phyloP scores from a whole-genome alignment of 352 stramenopile species.

The Pythium inflatum region DNA sequence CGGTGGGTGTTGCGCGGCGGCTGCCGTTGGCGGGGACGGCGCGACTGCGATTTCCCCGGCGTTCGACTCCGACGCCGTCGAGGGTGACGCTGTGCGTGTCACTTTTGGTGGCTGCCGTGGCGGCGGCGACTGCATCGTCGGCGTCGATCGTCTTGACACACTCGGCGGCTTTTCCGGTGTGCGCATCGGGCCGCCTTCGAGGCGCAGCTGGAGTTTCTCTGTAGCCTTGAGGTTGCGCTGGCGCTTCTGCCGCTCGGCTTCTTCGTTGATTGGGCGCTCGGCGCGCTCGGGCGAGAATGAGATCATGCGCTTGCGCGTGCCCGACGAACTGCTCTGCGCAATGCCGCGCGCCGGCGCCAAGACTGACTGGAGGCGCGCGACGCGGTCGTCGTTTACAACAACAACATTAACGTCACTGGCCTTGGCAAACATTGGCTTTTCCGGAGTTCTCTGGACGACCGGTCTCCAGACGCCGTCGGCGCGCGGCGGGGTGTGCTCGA shows the following conservation, averaged over 20 bases:
- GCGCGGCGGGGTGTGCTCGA: conserved; percentile 57
- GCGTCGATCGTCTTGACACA: not conserved
- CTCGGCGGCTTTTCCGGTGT: conserved; percentile 24
- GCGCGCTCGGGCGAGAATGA: conserved; percentile 76
- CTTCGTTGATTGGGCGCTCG: conserved; percentile 56
- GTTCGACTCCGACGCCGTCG: conserved; percentile 4
- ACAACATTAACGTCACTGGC: not conserved
- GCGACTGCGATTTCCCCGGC: conserved; percentile 5
- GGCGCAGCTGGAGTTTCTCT: conserved; percentile 65
- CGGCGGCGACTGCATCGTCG: not conserved
- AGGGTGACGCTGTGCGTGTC: conserved; percentile 5
- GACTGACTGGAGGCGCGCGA: conserved; percentile 14
- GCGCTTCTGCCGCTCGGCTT: conserved; percentile 56
- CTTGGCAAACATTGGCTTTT: not conserved
- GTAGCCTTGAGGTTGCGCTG: conserved; percentile 75
- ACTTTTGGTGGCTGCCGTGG: not conserved
- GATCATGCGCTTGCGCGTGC: conserved; percentile 73
- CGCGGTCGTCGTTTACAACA: not conserved
- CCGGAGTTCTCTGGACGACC: not conserved
- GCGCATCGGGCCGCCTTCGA: conserved; percentile 57
- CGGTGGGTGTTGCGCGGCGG: not conserved
- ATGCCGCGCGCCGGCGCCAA: conserved; percentile 54
- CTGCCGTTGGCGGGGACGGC: conserved; percentile 6
- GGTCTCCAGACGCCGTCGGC: too few species aligned
- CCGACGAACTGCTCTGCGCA: conserved; percentile 69